These are phyloP conservation scores for Coniochaeta sp. DNA, from an alignment of 2,329 filamentous ascomycete species.

Conservation along the genomic window DNA sequence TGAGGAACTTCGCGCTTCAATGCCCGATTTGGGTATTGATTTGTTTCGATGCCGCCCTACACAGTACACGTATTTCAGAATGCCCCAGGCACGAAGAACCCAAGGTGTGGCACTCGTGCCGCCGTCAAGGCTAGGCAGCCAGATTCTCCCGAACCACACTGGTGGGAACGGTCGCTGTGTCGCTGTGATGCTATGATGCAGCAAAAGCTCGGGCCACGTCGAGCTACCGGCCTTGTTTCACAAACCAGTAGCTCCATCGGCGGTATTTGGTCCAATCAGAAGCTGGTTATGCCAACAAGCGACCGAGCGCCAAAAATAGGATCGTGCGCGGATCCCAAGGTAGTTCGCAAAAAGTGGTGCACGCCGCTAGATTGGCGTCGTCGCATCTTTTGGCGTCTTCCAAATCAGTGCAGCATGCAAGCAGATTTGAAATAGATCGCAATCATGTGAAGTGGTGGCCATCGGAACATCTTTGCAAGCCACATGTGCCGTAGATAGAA, in stretches of 20 bases:
- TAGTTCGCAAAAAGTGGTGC: no score
- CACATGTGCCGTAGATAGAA: not conserved
- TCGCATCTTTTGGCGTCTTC: not conserved
- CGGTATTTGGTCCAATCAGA: not conserved
- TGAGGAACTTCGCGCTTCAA: no score
- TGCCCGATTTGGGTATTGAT: not conserved
- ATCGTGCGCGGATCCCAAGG: not conserved
- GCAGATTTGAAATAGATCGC: not conserved
- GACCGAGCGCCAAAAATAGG: conserved; percentile 1
- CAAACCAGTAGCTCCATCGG: not conserved
- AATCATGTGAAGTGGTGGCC: not conserved
- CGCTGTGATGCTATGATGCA: not conserved
- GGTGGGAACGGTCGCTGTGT: not conserved
- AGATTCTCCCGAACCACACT: not conserved
- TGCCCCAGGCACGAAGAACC: no score
- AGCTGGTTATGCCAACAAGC: not conserved
- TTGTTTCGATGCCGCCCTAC: not conserved
- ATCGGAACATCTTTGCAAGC: not conserved
- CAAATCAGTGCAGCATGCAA: not conserved
- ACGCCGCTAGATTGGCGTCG: not conserved
- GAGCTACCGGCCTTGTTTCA: not conserved
- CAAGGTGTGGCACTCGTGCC: not conserved
- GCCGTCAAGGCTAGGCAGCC: not conserved
- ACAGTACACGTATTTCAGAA: no score
- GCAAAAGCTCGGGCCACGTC: not conserved